Percentiles rank a stretch among this genome's conserved stretches.
phyloP scores from a whole-genome alignment of 2,329 filamentous ascomycete genomes.

The Alternaria triticina region DNA sequence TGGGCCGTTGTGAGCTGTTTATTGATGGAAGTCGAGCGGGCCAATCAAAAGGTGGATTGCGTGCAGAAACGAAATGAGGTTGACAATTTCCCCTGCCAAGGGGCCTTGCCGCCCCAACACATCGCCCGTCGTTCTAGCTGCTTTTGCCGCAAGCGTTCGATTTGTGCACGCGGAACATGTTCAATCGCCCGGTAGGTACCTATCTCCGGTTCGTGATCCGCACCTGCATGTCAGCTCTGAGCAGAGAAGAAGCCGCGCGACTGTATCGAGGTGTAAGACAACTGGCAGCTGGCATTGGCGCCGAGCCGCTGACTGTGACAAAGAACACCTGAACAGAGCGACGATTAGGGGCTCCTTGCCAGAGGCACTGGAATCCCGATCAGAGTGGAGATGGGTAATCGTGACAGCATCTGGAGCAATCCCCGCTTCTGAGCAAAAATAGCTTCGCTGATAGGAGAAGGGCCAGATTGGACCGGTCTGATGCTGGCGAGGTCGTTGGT shows the following conservation, averaged over 20 bases:
- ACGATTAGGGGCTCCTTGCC: conserved; percentile 1
- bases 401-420: background rate
- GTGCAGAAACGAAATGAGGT: conserved; percentile 42
- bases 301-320: background rate
- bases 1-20: conserved; percentile 35
- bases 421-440: conserved; percentile 20
- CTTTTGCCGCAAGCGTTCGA: conserved; percentile 23
- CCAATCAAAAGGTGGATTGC: conserved; percentile 30
- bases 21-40: conserved; percentile 34
- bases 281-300: background rate
- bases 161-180: conserved; percentile 17
- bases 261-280: background rate
- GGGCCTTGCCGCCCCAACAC: conserved; percentile 38
- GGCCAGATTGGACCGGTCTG: conserved; percentile 12
- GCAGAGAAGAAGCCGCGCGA: conserved; percentile 8
- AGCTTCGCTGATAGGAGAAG: conserved; percentile 20
- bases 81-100: conserved; percentile 39
- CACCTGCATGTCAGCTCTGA: conserved; percentile 8
- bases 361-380: background rate
- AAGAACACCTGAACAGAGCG: conserved; percentile 12
- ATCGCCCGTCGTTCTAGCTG: conserved; percentile 27
- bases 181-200: conserved; percentile 14
- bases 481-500: conserved; percentile 8
- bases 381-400: conserved; percentile 1
- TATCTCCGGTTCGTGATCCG: conserved; percentile 3